Conservation (phyloP, 2,329 filamentous ascomycete genomes). For the Celoporthe dispersa region DNA sequence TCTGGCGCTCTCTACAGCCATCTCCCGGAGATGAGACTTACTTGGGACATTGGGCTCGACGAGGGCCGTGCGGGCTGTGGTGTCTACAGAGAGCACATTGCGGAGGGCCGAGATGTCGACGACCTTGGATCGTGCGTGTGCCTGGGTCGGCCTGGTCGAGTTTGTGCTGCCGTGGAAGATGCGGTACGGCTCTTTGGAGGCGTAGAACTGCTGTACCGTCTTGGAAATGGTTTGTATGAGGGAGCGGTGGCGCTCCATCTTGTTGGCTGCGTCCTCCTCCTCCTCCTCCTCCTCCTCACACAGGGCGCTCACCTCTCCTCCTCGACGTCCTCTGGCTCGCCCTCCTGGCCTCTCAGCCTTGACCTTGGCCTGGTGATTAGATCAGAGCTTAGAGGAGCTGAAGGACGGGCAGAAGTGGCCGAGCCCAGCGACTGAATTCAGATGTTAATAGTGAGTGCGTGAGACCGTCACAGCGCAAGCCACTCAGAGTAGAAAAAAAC, state of each 20-base stretch:
- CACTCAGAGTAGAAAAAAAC: too few relatives aligned
- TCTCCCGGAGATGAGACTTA: background rate
- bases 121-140: constrained; percentile 46
- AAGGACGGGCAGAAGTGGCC: too few relatives aligned
- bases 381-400: background rate
- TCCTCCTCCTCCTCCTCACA: background rate
- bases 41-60: constrained; percentile 71
- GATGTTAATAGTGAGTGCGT: background rate
- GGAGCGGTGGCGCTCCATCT: constrained; percentile 57
- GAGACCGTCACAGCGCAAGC: background rate
- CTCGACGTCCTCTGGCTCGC: background rate
- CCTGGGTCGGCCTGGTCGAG: constrained; percentile 64
- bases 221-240: constrained; percentile 53
- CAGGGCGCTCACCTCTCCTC: background rate
- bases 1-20: background rate
- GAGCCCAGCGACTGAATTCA: background rate
- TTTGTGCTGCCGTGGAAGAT: constrained; percentile 81
- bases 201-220: constrained; percentile 53
- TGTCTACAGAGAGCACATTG: constrained; percentile 68
- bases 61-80: constrained; percentile 58
- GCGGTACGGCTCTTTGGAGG: constrained; percentile 63
- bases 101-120: constrained; percentile 70
- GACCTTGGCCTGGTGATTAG: background rate
- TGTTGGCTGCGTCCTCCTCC: background rate
- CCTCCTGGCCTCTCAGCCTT: background rate